A percentile compares a stretch with the other conserved stretches of the same genome.
Evolutionary conservation across 371 early-diverging fungal species (phyloP).

Genomic region (Mucor mucedo): DNA sequence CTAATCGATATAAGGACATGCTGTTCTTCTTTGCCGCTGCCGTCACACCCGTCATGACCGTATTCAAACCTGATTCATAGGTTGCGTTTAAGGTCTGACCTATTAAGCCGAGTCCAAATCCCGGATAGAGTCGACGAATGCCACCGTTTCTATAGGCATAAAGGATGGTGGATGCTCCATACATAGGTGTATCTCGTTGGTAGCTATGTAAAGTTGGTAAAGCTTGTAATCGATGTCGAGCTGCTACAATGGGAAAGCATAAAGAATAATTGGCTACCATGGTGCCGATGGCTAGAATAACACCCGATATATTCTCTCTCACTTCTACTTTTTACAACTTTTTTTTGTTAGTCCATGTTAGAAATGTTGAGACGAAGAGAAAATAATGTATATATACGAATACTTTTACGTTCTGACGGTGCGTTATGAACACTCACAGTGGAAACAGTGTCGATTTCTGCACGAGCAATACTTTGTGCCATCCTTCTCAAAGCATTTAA

Average conservation of each 20-base stretch:
- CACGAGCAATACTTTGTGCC: conserved; percentile 28
- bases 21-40: conserved; percentile 24
- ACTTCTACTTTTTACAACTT: conserved; percentile 34
- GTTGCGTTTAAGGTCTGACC: conserved; percentile 58
- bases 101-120: conserved; percentile 61
- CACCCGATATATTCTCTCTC: conserved; percentile 55
- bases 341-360: too few species aligned
- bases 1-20: conserved; percentile 16
- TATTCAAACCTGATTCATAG: conserved; percentile 56
- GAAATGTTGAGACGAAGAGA: too few species aligned
- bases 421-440: conserved; percentile 38
- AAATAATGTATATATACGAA: neutral
- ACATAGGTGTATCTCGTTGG: conserved; percentile 47
- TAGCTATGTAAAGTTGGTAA: conserved; percentile 25
- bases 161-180: conserved; percentile 39
- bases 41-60: conserved; percentile 31
- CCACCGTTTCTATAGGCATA: conserved; percentile 46
- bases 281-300: conserved; percentile 56
- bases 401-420: conserved; percentile 43
- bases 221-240: conserved; percentile 54
- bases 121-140: conserved; percentile 57
- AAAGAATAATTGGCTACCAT: conserved; percentile 63
- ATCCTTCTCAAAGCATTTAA: conserved; percentile 18
- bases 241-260: conserved; percentile 64
- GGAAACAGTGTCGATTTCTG: conserved; percentile 38